phyloP scores from a whole-genome alignment of 2,329 filamentous ascomycete genomes.

The Clonostachys sp. region DNA sequence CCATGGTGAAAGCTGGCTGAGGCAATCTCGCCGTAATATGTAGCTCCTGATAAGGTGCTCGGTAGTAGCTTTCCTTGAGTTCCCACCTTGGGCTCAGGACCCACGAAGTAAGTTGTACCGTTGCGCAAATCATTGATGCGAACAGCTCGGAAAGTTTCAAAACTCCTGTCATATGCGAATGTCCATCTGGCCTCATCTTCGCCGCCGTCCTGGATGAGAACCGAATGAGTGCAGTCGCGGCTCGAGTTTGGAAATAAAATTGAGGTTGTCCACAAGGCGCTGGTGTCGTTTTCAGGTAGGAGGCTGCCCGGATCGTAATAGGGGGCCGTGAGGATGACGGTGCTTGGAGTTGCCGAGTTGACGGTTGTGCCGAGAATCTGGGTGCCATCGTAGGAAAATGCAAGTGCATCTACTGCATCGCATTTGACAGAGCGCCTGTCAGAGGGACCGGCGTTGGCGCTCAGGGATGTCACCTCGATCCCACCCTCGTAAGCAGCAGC shows the following conservation, averaged over 20 bases:
- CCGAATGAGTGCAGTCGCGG: conserved; percentile 72
- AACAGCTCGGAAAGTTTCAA: conserved; percentile 75
- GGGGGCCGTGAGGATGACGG: conserved; percentile 73
- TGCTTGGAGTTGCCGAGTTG: conserved; percentile 59
- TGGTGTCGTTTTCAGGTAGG: conserved; percentile 62
- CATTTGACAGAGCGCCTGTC: conserved; percentile 76
- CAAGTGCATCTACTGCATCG: conserved; percentile 66
- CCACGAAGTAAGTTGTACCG: conserved; percentile 75
- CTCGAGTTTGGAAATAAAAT: conserved; percentile 82
- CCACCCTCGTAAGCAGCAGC: conserved; percentile 82
- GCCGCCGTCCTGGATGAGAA: conserved; percentile 57
- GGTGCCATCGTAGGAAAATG: conserved; percentile 74
- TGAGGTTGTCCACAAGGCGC: conserved; percentile 78
- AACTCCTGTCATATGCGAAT: conserved; percentile 71
- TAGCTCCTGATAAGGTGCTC: conserved; percentile 64
- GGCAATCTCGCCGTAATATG: conserved; percentile 66
- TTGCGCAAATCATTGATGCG: conserved; percentile 70
- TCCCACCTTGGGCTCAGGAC: conserved; percentile 50
- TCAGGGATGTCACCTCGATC: conserved; percentile 81
- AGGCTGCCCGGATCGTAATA: conserved; percentile 71
- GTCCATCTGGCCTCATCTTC: conserved; percentile 69
- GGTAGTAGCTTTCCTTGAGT: conserved; percentile 59
- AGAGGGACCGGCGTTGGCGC: conserved; percentile 55
- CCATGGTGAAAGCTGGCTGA: conserved; percentile 69
- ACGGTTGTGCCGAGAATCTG: conserved; percentile 74